phyloP scores from a whole-genome alignment of 331 rosid genomes.

The Rosa hybrid region DNA sequence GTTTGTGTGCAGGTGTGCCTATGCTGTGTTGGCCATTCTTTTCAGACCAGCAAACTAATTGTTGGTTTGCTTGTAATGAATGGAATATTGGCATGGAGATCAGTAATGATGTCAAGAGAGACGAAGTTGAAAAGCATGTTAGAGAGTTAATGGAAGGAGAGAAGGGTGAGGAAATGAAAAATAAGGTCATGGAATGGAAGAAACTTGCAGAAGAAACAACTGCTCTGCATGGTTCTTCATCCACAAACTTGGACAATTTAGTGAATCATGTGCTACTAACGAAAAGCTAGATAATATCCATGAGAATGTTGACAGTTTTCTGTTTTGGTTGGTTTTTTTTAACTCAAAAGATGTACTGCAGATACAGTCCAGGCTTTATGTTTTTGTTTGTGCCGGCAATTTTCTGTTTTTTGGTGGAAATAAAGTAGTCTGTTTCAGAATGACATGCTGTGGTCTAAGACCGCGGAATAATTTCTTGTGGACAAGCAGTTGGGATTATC shows the following conservation, averaged over 20 bases:
- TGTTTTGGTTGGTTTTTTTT: too few species aligned
- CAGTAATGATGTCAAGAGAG: background rate
- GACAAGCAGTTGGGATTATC: too few species aligned
- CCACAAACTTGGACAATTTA: background rate
- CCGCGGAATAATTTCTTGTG: too few species aligned
- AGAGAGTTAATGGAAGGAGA: background rate
- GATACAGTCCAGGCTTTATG: too few species aligned
- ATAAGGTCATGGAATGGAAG: background rate
- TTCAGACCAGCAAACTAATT: background rate
- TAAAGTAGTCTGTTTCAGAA: too few species aligned
- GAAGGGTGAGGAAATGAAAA: background rate
- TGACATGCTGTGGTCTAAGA: too few species aligned
- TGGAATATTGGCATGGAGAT: constrained; percentile 3
- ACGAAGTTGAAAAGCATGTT: background rate
- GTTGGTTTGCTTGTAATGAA: background rate
- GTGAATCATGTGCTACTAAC: background rate
- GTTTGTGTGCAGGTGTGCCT: background rate
- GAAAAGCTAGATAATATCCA: too few species aligned
- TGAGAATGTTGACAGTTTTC: too few species aligned
- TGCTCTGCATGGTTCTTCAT: background rate
- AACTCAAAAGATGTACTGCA: too few species aligned
- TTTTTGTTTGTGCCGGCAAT: too few species aligned
- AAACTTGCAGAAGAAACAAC: constrained; percentile 3
- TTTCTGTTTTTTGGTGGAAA: too few species aligned
- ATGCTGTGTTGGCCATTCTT: constrained; percentile 11